Conservation (phyloP, 2,329 filamentous ascomycete species). For the Cercospora citrullina region DNA sequence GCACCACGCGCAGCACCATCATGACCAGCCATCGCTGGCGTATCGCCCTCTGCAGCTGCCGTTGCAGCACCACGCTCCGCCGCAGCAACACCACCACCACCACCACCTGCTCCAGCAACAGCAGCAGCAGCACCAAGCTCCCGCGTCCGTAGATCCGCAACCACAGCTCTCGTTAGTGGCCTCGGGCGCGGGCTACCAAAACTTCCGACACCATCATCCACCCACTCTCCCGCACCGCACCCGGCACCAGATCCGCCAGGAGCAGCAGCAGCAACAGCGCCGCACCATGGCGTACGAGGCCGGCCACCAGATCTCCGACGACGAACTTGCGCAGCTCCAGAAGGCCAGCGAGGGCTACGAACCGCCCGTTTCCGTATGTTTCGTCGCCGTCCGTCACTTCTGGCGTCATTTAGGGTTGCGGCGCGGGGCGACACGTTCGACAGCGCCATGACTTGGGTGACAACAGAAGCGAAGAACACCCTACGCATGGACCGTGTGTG, state of each 20-base stretch:
- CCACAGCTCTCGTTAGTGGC: conserved; percentile 30
- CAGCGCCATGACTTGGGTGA: conserved; percentile 8
- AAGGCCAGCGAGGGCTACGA: conserved; percentile 62
- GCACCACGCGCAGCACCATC: conserved; percentile 29
- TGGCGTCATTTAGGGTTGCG: conserved; percentile 28
- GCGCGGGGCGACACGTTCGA: conserved; percentile 25
- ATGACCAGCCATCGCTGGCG: conserved; percentile 39
- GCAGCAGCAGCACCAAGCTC: conserved; percentile 14
- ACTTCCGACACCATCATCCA: conserved; percentile 27
- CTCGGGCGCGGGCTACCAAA: conserved; percentile 28
- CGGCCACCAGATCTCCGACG: conserved; percentile 39
- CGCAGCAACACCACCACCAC: conserved; percentile 25
- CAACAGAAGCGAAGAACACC: conserved; percentile 19
- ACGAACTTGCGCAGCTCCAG: conserved; percentile 63
- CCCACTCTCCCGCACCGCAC: conserved; percentile 27
- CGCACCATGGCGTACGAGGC: conserved; percentile 42
- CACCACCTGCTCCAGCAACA: conserved; percentile 25
- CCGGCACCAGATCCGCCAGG: conserved; percentile 27
- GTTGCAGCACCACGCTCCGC: conserved; percentile 36
- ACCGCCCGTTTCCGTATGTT: conserved; percentile 57
- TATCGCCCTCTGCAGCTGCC: conserved; percentile 43
- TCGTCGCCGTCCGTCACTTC: conserved; percentile 14
- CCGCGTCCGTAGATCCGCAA: conserved; percentile 21
- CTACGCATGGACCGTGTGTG: conserved; percentile 28
- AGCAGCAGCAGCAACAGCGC: conserved; percentile 25